These are phyloP conservation scores for Lenzites betulinus DNA, from an alignment of 768 basidiomycete species.

Conservation along the genomic window DNA sequence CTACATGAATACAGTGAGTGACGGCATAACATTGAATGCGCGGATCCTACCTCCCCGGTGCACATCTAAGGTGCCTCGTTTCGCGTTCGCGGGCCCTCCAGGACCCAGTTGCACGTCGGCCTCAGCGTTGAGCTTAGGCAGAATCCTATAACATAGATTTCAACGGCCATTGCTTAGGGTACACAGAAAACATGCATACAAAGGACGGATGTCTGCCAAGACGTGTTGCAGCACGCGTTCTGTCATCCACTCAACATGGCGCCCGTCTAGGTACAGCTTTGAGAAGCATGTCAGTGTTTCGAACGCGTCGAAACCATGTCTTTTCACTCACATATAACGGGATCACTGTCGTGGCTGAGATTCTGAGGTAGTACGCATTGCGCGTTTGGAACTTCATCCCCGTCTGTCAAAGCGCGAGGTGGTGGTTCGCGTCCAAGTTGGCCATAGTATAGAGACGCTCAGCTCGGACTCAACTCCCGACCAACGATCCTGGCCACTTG, in stretches of 20 bases:
- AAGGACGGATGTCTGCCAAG: conserved; percentile 73
- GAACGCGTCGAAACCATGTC: not conserved
- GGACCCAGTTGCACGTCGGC: conserved; percentile 45
- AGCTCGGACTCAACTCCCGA: not conserved
- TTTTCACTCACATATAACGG: conserved; percentile 67
- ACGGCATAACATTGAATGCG: not conserved
- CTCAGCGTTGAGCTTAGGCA: conserved; percentile 67
- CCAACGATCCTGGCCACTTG: too few species aligned
- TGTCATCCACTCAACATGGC: conserved; percentile 90
- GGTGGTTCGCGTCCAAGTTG: not conserved
- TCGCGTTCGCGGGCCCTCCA: conserved; percentile 46
- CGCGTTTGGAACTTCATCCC: conserved; percentile 67
- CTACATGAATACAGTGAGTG: conserved; percentile 40
- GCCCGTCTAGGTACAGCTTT: conserved; percentile 85
- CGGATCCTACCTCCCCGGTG: conserved; percentile 72
- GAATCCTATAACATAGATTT: conserved; percentile 44
- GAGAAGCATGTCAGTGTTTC: not conserved
- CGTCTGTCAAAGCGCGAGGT: not conserved
- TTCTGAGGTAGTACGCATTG: conserved; percentile 82
- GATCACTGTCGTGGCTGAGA: conserved; percentile 70
- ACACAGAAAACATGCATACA: conserved; percentile 42
- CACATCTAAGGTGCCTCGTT: conserved; percentile 77
- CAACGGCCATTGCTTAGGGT: not conserved
- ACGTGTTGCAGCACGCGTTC: conserved; percentile 79
- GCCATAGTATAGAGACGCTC: not conserved